Conservation (phyloP, 2,329 filamentous ascomycete species). For the Cryphonectria carpinicola region DNA sequence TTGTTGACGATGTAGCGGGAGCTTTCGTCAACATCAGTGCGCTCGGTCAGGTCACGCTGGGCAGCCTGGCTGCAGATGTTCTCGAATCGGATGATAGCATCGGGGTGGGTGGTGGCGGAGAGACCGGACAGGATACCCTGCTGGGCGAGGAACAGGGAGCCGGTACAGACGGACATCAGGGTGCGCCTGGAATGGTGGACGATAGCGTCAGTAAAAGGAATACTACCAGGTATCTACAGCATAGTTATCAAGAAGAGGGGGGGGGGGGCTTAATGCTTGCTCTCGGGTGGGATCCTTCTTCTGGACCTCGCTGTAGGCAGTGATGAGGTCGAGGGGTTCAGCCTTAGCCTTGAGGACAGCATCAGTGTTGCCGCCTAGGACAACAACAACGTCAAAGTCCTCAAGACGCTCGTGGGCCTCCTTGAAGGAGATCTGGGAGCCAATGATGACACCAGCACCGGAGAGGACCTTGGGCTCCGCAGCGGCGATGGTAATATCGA, state of each 20-base stretch:
- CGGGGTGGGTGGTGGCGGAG: conserved; percentile 80
- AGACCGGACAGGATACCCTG: conserved; percentile 78
- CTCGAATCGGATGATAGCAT: conserved; percentile 80
- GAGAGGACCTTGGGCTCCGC: conserved; percentile 60
- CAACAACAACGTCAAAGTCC: conserved; percentile 79
- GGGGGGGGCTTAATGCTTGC: conserved; percentile 30
- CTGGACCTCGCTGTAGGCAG: conserved; percentile 77
- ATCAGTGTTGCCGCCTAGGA: conserved; percentile 72
- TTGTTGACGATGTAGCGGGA: conserved; percentile 89
- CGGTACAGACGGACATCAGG: conserved; percentile 78
- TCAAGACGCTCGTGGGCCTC: conserved; percentile 75
- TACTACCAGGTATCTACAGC: background rate
- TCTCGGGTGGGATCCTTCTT: conserved; percentile 78
- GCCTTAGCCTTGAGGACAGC: conserved; percentile 67
- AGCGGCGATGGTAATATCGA: conserved; percentile 60
- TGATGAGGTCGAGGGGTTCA: conserved; percentile 73
- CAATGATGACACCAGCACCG: conserved; percentile 68
- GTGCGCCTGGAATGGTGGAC: conserved; percentile 54
- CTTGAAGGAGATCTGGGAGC: conserved; percentile 76
- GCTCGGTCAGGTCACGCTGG: conserved; percentile 70
- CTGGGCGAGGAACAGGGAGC: conserved; percentile 75
- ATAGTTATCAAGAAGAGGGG: too few species aligned
- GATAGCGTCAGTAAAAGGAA: conserved; percentile 6
- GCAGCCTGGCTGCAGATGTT: conserved; percentile 77
- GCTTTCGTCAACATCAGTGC: conserved; percentile 82